phyloP scores from a whole-genome alignment of 140 eudicot genomes.

The Oenanthe javanica region DNA sequence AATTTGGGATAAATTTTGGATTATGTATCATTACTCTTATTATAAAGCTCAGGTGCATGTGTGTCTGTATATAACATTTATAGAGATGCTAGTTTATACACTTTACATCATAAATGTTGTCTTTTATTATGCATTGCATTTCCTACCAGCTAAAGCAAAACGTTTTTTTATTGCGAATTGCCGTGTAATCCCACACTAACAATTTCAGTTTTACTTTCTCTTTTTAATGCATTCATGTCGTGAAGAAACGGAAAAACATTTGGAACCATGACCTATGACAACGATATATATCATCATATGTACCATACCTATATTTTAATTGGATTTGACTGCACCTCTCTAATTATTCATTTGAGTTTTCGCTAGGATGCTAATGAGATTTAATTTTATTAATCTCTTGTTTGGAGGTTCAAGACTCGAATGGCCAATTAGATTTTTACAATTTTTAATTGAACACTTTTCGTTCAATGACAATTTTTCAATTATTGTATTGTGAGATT shows the following conservation, averaged over 20 bases:
- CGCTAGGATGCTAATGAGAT: not conserved
- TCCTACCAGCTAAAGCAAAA: slow-evolving; percentile 1
- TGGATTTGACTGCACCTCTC: slow-evolving; percentile 1
- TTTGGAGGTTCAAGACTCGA: not conserved
- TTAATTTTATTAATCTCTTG: not conserved
- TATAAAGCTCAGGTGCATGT: too few species aligned
- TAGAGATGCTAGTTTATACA: too few species aligned
- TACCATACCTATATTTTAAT: not conserved
- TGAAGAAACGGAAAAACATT: not conserved
- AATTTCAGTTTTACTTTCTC: not conserved
- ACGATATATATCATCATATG: not conserved
- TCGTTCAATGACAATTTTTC: too few species aligned
- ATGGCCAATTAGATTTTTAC: not conserved
- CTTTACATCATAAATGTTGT: not conserved
- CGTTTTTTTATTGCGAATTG: not conserved
- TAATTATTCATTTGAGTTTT: not conserved
- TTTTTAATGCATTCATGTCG: not conserved
- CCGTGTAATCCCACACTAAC: not conserved
- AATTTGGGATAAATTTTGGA: too few species aligned
- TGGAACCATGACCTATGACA: not conserved
- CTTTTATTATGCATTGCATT: not conserved
- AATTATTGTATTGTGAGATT: too few species aligned
- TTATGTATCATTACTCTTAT: too few species aligned
- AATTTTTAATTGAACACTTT: too few species aligned
- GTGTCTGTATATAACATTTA: too few species aligned